phyloP scores from a whole-genome alignment of 2,329 filamentous ascomycete species.

The Nemania diffusa region DNA sequence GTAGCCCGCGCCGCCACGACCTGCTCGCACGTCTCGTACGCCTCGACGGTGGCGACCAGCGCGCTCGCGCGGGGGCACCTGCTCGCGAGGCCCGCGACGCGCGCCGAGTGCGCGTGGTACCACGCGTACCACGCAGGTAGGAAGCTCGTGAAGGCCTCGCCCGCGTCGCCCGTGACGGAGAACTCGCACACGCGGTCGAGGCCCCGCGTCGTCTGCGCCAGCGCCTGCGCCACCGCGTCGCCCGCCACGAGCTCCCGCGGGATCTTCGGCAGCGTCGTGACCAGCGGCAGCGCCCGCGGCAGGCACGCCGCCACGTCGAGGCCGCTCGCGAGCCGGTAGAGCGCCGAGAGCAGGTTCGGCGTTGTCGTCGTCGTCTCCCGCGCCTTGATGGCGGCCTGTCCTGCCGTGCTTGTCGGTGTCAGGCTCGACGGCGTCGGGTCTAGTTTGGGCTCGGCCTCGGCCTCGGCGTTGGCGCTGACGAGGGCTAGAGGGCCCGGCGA shows the following conservation, averaged over 20 bases:
- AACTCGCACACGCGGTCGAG: constrained; percentile 43
- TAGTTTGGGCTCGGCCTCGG: constrained; percentile 27
- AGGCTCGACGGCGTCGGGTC: no score
- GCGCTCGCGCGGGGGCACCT: constrained; percentile 36
- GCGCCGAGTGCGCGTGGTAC: constrained; percentile 38
- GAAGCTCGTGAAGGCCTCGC: constrained; percentile 39
- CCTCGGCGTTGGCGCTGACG: constrained; percentile 21
- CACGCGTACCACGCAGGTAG: constrained; percentile 44
- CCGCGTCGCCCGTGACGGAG: constrained; percentile 40
- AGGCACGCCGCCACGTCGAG: constrained; percentile 40
- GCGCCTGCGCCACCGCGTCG: constrained; percentile 41
- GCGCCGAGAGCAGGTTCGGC: constrained; percentile 30
- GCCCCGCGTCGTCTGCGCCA: constrained; percentile 42
- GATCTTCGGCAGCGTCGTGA: constrained; percentile 40
- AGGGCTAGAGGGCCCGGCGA: constrained; percentile 8
- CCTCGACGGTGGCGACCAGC: constrained; percentile 39
- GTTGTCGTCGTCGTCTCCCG: constrained; percentile 34
- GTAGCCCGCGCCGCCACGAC: constrained; percentile 27
- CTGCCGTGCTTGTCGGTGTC: constrained; percentile 25
- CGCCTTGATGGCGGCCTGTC: not conserved
- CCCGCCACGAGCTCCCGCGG: constrained; percentile 37
- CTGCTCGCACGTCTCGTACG: constrained; percentile 35
- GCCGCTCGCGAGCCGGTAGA: constrained; percentile 36
- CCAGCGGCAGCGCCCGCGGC: constrained; percentile 39
- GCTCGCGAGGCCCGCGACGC: constrained; percentile 35